Conservation (phyloP, 2,329 filamentous ascomycete genomes). For the Exophiala lecanii-corni region DNA sequence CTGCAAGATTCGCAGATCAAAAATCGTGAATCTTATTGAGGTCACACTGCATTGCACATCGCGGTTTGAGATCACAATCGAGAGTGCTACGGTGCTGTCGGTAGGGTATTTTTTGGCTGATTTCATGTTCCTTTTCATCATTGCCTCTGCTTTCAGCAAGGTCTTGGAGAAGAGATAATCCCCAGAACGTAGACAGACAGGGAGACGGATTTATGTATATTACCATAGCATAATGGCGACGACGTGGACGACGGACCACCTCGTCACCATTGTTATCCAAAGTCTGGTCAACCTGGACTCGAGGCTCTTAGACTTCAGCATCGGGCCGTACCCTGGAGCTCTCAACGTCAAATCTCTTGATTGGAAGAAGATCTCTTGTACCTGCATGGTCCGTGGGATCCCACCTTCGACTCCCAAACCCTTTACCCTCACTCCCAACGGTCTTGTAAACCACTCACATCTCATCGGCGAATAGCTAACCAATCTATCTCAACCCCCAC, state of each 20-base stretch:
- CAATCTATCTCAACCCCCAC: not conserved
- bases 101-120: not conserved
- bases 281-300: not conserved
- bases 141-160: not conserved
- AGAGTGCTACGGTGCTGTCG: not conserved
- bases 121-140: not conserved
- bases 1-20: slow-evolving; percentile 1
- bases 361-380: too few species aligned
- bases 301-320: not conserved
- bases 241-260: too few species aligned
- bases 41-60: slow-evolving; percentile 6
- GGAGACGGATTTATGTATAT: not conserved
- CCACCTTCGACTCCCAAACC: too few species aligned
- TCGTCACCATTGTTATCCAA: not conserved
- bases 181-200: not conserved
- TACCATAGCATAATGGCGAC: not conserved
- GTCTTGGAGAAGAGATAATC: slow-evolving; percentile 1
- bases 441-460: not conserved
- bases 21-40: slow-evolving; percentile 3
- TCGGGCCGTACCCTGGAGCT: not conserved
- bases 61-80: not conserved
- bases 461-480: not conserved
- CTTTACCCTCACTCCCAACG: not conserved
- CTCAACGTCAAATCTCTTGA: too few species aligned
- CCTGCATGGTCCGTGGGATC: too few species aligned